A percentile compares a stretch with the other conserved stretches of the same genome.
Evolutionary conservation across 768 basidiomycete genomes (phyloP).

Genomic region (Russula abietina): DNA sequence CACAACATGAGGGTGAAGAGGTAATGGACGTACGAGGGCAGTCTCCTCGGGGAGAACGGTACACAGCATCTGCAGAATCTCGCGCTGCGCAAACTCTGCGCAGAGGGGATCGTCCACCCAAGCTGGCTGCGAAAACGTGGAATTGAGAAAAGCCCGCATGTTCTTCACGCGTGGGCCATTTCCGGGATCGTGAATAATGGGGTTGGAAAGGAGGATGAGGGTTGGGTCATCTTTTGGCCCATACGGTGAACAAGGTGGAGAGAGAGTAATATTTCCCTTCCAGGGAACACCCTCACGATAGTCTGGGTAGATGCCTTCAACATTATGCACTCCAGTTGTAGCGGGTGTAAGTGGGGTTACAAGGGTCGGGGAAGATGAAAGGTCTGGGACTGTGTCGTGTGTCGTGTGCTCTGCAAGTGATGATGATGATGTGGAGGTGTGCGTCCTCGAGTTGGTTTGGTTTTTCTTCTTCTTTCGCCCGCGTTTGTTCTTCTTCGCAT

Average conservation of each 20-base stretch:
- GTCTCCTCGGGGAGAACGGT: constrained; percentile 66
- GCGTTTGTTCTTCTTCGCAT: constrained; percentile 44
- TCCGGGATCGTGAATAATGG: constrained; percentile 72
- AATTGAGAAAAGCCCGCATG: constrained; percentile 54
- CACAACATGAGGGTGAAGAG: neutral
- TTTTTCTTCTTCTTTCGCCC: constrained; percentile 33
- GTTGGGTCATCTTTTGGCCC: constrained; percentile 22
- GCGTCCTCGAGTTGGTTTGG: constrained; percentile 19
- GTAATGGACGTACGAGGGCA: constrained; percentile 49
- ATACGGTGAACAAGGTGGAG: neutral
- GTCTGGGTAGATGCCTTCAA: constrained; percentile 8
- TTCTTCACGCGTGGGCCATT: constrained; percentile 72
- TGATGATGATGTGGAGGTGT: neutral
- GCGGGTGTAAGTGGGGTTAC: neutral
- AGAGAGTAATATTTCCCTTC: neutral
- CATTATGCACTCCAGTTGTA: neutral
- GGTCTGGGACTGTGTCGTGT: neutral
- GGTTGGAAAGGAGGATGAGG: constrained; percentile 30
- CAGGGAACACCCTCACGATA: neutral
- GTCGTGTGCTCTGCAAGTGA: constrained; percentile 1
- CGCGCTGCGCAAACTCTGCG: constrained; percentile 71
- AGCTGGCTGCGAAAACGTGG: constrained; percentile 63
- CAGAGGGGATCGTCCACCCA: constrained; percentile 62
- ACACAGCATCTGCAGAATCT: constrained; percentile 66
- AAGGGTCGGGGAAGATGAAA: neutral